A percentile compares a stretch with the other conserved stretches of the same genome.
Conservation (phyloP, 768 basidiomycete genomes). For the Tylopilus intermedius region DNA sequence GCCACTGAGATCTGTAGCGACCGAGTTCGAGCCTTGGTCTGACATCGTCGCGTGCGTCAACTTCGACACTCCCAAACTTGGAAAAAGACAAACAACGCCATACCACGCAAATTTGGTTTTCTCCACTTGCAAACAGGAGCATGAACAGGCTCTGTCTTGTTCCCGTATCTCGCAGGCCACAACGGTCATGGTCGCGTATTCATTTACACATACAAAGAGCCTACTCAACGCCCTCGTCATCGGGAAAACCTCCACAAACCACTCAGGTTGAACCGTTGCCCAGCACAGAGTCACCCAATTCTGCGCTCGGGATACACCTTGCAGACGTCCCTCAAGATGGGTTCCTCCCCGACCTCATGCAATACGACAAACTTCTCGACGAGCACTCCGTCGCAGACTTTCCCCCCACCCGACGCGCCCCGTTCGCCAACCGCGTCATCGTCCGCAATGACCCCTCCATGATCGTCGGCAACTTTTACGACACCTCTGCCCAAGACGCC, state of each 20-base stretch:
- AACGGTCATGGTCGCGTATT: constrained; percentile 1
- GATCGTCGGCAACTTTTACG: constrained; percentile 39
- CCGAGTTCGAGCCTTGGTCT: constrained; percentile 35
- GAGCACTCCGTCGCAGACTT: constrained; percentile 50
- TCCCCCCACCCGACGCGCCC: constrained; percentile 47
- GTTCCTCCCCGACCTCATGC: constrained; percentile 58
- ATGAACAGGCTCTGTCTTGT: constrained; percentile 28
- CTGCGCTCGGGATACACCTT: constrained; percentile 15
- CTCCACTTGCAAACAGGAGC: background rate
- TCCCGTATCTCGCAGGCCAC: background rate
- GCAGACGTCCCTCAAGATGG: constrained; percentile 22
- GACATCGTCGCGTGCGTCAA: constrained; percentile 8
- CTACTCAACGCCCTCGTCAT: constrained; percentile 17
- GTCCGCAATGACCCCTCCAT: constrained; percentile 71
- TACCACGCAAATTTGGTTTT: constrained; percentile 12
- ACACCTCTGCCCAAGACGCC: constrained; percentile 11
- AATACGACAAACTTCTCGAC: constrained; percentile 57
- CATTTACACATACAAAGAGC: constrained; percentile 3
- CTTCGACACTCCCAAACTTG: constrained; percentile 14
- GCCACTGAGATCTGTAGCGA: constrained; percentile 42
- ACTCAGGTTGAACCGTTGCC: constrained; percentile 1
- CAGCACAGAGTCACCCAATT: background rate
- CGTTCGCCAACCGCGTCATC: constrained; percentile 57
- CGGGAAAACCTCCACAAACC: constrained; percentile 1
- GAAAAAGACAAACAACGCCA: constrained; percentile 17